These are phyloP conservation scores for Calonectria pseudoreteaudii DNA, from an alignment of 2,329 filamentous ascomycete genomes.

Conservation along the genomic window DNA sequence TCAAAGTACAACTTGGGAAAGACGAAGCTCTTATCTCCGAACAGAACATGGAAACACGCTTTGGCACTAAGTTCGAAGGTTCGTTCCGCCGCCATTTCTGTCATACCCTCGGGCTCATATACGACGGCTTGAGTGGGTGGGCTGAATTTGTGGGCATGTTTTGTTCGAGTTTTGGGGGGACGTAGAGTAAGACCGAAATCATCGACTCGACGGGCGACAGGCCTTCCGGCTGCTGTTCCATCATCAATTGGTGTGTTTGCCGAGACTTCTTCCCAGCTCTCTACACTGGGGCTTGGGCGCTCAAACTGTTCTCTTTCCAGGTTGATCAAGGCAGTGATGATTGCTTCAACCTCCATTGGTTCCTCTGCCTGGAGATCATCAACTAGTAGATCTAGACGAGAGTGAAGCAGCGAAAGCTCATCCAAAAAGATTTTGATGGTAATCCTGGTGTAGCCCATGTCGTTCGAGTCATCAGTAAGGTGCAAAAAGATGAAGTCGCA, in stretches of 20 bases:
- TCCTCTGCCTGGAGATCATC: slow-evolving; percentile 81
- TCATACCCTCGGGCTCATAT: slow-evolving; percentile 87
- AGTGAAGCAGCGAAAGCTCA: slow-evolving; percentile 83
- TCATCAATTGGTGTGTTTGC: slow-evolving; percentile 69
- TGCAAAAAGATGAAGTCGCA: slow-evolving; percentile 95
- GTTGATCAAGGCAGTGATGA: slow-evolving; percentile 78
- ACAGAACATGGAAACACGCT: slow-evolving; percentile 94
- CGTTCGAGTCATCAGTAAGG: slow-evolving; percentile 70
- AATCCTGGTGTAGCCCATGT: slow-evolving; percentile 76
- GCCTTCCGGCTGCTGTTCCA: slow-evolving; percentile 58
- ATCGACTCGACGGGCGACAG: slow-evolving; percentile 43
- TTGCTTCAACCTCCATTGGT: slow-evolving; percentile 74
- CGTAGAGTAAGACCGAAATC: slow-evolving; percentile 52
- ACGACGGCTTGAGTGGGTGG: slow-evolving; percentile 83
- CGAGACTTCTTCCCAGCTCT: slow-evolving; percentile 91
- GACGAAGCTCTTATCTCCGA: slow-evolving; percentile 94
- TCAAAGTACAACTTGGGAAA: slow-evolving; percentile 94
- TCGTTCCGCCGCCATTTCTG: slow-evolving; percentile 78
- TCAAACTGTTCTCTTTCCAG: slow-evolving; percentile 75
- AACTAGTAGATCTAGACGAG: slow-evolving; percentile 86
- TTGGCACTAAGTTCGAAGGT: slow-evolving; percentile 94
- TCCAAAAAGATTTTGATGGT: slow-evolving; percentile 95
- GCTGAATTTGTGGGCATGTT: slow-evolving; percentile 76
- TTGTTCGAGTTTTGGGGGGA: slow-evolving; percentile 48
- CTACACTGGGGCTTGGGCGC: slow-evolving; percentile 76